Evolutionary conservation across 1,284 basidiomycete species (phyloP), one percentile per base, ranked within the genome.

Genomic region (Taiwanofungus camphoratus): DNA sequence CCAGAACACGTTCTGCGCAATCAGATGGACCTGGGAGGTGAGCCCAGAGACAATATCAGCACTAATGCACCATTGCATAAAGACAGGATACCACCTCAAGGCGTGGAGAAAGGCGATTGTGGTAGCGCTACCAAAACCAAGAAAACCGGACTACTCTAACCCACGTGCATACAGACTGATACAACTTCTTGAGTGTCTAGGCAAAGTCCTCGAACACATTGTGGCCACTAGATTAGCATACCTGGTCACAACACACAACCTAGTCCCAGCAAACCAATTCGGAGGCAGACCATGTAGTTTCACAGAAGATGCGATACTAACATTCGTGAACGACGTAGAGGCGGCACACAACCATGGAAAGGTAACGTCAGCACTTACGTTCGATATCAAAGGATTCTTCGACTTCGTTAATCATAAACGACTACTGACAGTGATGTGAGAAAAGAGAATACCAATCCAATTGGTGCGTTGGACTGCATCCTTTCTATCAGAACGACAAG

Each of bases 121-220:
- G 24, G 39, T 41, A 7, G 31, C 39, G 30, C 16, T 41, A 8
- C 39, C 30, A 4, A 41, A 41, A 21, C 39, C 31, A 23, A 20
- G 39, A 4, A 41, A 41, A 34, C 39, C 39, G 4, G 31, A 41
- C 31, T 41, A 41, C 47, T 32, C 52, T 19, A 35, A 33, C 8
- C 54, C 54, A 4, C 15, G 39, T 12, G 43, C 52, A 7, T 54
- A 56, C 33, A 42, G 46, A n/a, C 51, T 46, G 8, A 54, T 56
- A n/a, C 45, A 48, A 12, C 49, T 57, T 1, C 48, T 54, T 3
- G 48, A 56, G 20, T 47, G 45, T 19, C 42, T 54, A 11, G 46
- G 46, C 1, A 57, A 57, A 39, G 36, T 39, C 1, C 37, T 56
- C 1, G 54, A 57, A 39, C 40, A 43, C 18, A 39, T 54, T 3